Percentiles rank a stretch among this genome's conserved stretches.
These are phyloP conservation scores for Durio zibethinus DNA, from an alignment of 345 rosid genomes.

Conservation along the genomic window DNA sequence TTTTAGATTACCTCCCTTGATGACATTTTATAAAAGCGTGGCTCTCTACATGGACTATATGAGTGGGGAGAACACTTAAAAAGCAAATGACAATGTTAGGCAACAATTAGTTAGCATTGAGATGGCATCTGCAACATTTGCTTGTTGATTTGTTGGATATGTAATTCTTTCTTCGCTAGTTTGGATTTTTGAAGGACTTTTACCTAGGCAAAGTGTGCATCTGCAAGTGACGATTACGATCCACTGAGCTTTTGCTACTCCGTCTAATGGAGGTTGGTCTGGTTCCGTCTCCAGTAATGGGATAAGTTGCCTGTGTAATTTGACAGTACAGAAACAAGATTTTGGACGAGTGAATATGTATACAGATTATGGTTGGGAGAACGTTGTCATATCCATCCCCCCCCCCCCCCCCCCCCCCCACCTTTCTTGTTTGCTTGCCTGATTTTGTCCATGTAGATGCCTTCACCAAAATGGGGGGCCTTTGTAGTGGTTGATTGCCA, in stretches of 20 bases:
- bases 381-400: background rate
- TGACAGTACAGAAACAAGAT: conserved; percentile 16
- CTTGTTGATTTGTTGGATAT: conserved; percentile 20
- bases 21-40: conserved; percentile 12
- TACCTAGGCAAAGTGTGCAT: conserved; percentile 5
- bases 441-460: conserved; percentile 17
- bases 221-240: conserved; percentile 3
- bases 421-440: conserved; percentile 1
- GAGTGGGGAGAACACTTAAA: conserved; percentile 1
- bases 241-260: conserved; percentile 18
- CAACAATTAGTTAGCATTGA: background rate
- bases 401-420: no score
- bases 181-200: conserved; percentile 12
- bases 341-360: conserved; percentile 28
- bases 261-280: background rate
- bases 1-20: conserved; percentile 8
- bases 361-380: conserved; percentile 28
- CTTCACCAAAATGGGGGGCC: background rate
- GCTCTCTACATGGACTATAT: conserved; percentile 7
- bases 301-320: conserved; percentile 23
- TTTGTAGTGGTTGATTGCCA: conserved; percentile 13
- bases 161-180: no score
- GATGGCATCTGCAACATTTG: conserved; percentile 1
- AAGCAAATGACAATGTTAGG: conserved; percentile 13
- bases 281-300: background rate